These are phyloP conservation scores for Lactarius sp. DNA, from an alignment of 768 basidiomycete genomes.

Conservation along the genomic window DNA sequence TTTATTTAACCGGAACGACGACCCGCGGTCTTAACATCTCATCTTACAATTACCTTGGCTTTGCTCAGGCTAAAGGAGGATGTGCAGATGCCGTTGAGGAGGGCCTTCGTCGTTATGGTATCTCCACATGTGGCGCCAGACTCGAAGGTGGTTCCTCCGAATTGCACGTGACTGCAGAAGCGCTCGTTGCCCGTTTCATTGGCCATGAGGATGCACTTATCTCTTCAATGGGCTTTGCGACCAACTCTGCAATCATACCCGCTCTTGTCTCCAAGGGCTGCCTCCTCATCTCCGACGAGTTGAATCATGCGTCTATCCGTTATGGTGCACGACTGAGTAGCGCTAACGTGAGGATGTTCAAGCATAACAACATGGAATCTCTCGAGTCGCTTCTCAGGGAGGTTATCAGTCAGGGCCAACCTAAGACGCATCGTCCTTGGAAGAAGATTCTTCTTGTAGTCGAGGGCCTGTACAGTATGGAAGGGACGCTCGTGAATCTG, in stretches of 20 bases:
- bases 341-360: constrained; percentile 88
- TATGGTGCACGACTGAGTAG: constrained; percentile 88
- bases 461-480: constrained; percentile 97
- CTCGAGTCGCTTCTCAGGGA: constrained; percentile 81
- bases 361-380: constrained; percentile 89
- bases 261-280: constrained; percentile 88
- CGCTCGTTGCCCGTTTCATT: constrained; percentile 83
- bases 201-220: constrained; percentile 89
- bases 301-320: constrained; percentile 94
- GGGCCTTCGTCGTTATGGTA: constrained; percentile 72
- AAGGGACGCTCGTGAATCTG: constrained; percentile 88
- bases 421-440: constrained; percentile 98
- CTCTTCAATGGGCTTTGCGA: constrained; percentile 95
- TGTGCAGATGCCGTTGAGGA: constrained; percentile 95
- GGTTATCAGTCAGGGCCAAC: constrained; percentile 94
- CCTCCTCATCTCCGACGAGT: constrained; percentile 93
- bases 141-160: constrained; percentile 85
- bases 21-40: constrained; percentile 95
- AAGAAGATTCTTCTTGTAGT: constrained; percentile 95
- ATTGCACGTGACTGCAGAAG: constrained; percentile 74
- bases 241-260: constrained; percentile 90
- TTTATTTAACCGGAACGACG: constrained; percentile 67
- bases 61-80: constrained; percentile 87
- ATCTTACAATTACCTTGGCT: constrained; percentile 99
- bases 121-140: constrained; percentile 70